Percentiles rank a stretch among this genome's conserved stretches.
These are phyloP conservation scores for Metschnikowia gruessii DNA, from an alignment of 805 yeast genomes.

Conservation along the genomic window DNA sequence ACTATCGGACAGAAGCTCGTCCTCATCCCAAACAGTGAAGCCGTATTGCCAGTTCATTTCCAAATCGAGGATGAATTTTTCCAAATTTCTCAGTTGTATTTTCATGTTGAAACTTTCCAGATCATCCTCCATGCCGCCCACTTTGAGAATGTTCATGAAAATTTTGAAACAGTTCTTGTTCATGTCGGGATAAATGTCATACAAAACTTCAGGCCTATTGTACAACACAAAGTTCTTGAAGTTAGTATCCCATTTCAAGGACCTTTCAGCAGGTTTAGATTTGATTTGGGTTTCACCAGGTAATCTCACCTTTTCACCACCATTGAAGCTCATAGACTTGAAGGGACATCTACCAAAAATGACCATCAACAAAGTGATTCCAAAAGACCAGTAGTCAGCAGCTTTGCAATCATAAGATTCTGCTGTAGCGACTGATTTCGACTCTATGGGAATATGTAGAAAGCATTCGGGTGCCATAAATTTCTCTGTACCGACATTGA, in stretches of 20 bases:
- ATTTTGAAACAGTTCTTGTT: slow-evolving; percentile 41
- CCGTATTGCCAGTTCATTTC: slow-evolving; percentile 36
- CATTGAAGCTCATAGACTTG: slow-evolving; percentile 27
- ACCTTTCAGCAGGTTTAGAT: slow-evolving; percentile 10
- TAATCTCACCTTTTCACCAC: slow-evolving; percentile 7
- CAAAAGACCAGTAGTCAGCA: slow-evolving; percentile 57
- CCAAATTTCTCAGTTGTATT: slow-evolving; percentile 34
- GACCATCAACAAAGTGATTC: slow-evolving; percentile 48
- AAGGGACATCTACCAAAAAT: slow-evolving; percentile 55
- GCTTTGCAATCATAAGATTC: slow-evolving; percentile 39
- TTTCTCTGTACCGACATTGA: slow-evolving; percentile 55
- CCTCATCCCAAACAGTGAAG: slow-evolving; percentile 47
- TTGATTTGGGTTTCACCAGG: slow-evolving; percentile 10
- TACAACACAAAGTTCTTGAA: slow-evolving; percentile 41
- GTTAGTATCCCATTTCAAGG: slow-evolving; percentile 38
- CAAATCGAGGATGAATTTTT: slow-evolving; percentile 32
- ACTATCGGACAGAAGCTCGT: slow-evolving; percentile 16
- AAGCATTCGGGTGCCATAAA: slow-evolving; percentile 58
- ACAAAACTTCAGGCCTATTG: slow-evolving; percentile 40
- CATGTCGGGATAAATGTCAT: slow-evolving; percentile 49
- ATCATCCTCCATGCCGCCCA: slow-evolving; percentile 37
- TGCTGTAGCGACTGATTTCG: slow-evolving; percentile 5
- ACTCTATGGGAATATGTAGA: slow-evolving; percentile 14
- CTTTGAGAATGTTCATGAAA: slow-evolving; percentile 39
- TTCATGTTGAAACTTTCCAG: slow-evolving; percentile 21